A percentile compares a stretch with the other conserved stretches of the same genome.
Conservation (phyloP, 495 filamentous ascomycete species). For the Tuber borchii region DNA sequence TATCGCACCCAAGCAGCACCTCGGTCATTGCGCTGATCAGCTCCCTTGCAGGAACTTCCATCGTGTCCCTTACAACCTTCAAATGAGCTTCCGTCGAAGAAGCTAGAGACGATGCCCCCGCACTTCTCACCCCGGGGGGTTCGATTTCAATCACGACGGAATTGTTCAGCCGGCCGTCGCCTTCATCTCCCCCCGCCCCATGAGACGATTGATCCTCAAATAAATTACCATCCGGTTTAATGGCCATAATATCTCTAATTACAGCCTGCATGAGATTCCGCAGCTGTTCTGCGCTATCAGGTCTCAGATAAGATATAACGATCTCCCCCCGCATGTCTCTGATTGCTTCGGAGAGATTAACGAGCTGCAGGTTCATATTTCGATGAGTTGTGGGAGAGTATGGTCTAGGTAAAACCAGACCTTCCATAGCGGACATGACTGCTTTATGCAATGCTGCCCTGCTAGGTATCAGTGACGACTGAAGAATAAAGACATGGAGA, state of each 20-base stretch:
- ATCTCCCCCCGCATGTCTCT: slow-evolving; percentile 53
- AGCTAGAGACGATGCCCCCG: slow-evolving; percentile 18
- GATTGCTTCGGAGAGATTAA: slow-evolving; percentile 52
- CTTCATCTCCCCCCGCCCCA: background rate
- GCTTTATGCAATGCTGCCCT: slow-evolving; percentile 46
- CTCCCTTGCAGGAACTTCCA: slow-evolving; percentile 47
- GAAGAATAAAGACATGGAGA: background rate
- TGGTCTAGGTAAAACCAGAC: slow-evolving; percentile 46
- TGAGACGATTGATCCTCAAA: slow-evolving; percentile 37
- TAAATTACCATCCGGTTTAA: slow-evolving; percentile 47
- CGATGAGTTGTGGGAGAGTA: slow-evolving; percentile 44
- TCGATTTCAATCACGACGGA: slow-evolving; percentile 44
- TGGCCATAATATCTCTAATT: slow-evolving; percentile 46
- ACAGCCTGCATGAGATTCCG: slow-evolving; percentile 53
- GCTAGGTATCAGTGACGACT: slow-evolving; percentile 21
- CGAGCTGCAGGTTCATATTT: slow-evolving; percentile 44
- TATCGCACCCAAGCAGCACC: slow-evolving; percentile 47
- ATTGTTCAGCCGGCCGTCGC: slow-evolving; percentile 9
- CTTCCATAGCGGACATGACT: slow-evolving; percentile 41
- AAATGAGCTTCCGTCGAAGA: slow-evolving; percentile 25
- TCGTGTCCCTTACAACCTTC: slow-evolving; percentile 42
- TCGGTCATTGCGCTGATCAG: slow-evolving; percentile 48
- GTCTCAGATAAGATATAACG: slow-evolving; percentile 48
- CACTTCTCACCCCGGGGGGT: background rate
- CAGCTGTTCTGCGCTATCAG: slow-evolving; percentile 47